Base-by-base conservation (phyloP, 176 grass and related monocot genomes). In the Alloteropsis semialata region DNA sequence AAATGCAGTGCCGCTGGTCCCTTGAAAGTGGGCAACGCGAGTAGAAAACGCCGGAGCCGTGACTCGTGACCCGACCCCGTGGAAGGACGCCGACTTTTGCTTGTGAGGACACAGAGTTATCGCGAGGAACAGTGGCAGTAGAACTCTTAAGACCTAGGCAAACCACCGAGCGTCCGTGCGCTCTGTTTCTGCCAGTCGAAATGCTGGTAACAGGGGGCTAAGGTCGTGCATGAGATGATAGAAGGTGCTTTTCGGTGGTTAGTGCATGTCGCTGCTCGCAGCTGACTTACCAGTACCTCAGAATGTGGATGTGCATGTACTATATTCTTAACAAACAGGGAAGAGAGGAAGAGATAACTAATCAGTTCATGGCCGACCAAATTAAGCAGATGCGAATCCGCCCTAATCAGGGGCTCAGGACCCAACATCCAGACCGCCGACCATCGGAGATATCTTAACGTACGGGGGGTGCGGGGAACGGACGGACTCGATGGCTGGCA, bases 171-270 rank as follows among this genome's bases (percentile, higher is more conserved):
- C 28, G 60, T 50, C 19, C 58, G 28, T 63, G 57, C 27, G 10
- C 10, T 46, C 6, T n/a, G n/a, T n/a, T n/a, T n/a, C n/a, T 49
- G 76, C 10, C 59, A 78, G 41, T 21, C 41, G 18, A 78, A 24
- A 49, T 46, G 19, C 18, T 4, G 36, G n/a, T 39, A 24, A 34
- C 14, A 17, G 61, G 34, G 2, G 72, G 11, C 21, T 9, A 38
- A 4, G 62, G 49, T 22, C 49, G 33, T 37, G 22, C 22, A 21
- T 24, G 37, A 59, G 41, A 11, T 60, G 75, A 33, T 78, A 7
- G 37, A 3, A 62, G 25, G 57, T 42, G 56, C 41, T 78, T 78
- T 64, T 64, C 60, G 76, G 42, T 79, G 43, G 77, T 79, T 79
- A 53, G 62, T 38, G 12, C n/a, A n/a, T n/a, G n/a, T n/a, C 3